Evolutionary conservation across 2,329 filamentous ascomycete genomes (phyloP), one percentile per base, ranked within the genome.

Genomic region (Pseudogymnoascus sp.): DNA sequence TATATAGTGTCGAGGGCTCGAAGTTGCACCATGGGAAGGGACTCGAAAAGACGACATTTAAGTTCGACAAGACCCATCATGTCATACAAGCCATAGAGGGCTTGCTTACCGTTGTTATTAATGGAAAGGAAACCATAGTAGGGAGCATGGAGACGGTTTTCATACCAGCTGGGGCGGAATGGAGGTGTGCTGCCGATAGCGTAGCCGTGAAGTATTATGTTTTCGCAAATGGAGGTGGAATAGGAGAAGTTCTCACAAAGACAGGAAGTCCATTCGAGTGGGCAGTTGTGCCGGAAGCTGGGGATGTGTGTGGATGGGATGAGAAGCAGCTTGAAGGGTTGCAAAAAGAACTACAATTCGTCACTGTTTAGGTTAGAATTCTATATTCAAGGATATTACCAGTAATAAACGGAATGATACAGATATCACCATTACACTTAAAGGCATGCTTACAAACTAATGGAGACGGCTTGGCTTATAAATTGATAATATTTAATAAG

Each of bases 51-150:
- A 76, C 70, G 63, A n/a, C 12, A 46, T 63, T 83, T 31, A 75
- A 72, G 0, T 85, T 84, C 65, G 61, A 70, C 0, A 70, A 70
- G 0, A 79, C 81, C 1, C 82, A 84, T 66, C 83, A 85, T 69
- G 82, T 80, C 61, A 74, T 85, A 56, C 77, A 74, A 62, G 75
- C 83, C 0, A 71, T 76, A 43, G 81, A 83, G 64, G 82, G 82
- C 0, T 66, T 74, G 0, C 67, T 83, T 4, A 72, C 70, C 14
- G 75, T 84, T 4, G 72, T 69, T 37, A 62, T 83, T 28, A 72
- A 74, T 63, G 76, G 70, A 1, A 69, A 70, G 4, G 64, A 65
- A 26, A 61, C 63, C 1, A 38, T 24, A 38, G 64, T 65, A 19
- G 63, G 66, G 14, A 61, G 43, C 12, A 66, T 66, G 19, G 70